phyloP scores from a whole-genome alignment of 345 rosid species.

The Cardamine occulta region DNA sequence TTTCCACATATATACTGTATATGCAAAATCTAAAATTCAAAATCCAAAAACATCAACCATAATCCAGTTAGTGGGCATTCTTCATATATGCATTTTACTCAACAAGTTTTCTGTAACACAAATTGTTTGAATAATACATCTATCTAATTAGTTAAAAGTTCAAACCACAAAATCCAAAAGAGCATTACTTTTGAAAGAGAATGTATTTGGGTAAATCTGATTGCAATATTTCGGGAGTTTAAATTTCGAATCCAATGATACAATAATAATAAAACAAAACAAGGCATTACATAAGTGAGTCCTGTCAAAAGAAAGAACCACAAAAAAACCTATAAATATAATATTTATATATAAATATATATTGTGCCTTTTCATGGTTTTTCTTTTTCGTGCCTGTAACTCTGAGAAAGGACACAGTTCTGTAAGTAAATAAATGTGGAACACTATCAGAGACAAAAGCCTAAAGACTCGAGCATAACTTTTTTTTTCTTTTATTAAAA shows the following conservation, averaged over 20 bases:
- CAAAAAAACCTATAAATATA: conserved; percentile 14
- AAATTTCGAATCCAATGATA: conserved; percentile 48
- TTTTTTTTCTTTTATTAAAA: background rate
- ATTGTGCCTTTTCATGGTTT: conserved; percentile 41
- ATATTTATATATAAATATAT: background rate
- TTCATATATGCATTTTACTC: background rate
- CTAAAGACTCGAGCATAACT: conserved; percentile 39
- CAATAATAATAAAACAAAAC: conserved; percentile 40
- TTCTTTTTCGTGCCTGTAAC: conserved; percentile 39
- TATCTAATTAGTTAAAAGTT: conserved; percentile 21
- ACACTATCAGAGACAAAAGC: conserved; percentile 41
- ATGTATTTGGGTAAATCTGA: conserved; percentile 31
- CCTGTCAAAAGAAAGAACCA: background rate
- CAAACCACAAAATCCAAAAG: conserved; percentile 43
- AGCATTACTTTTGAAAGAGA: conserved; percentile 34
- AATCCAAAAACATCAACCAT: no score
- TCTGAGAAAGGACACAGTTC: conserved; percentile 39
- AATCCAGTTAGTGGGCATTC: background rate
- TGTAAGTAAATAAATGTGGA: conserved; percentile 35
- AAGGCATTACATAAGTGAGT: conserved; percentile 35
- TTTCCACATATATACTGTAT: no score
- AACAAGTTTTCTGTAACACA: background rate
- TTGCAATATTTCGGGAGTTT: conserved; percentile 36
- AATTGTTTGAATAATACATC: background rate
- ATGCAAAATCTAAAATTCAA: no score